A percentile compares a stretch with the other conserved stretches of the same genome.
Conservation (phyloP, 345 rosid species). For the Lepidium aucheri region DNA sequence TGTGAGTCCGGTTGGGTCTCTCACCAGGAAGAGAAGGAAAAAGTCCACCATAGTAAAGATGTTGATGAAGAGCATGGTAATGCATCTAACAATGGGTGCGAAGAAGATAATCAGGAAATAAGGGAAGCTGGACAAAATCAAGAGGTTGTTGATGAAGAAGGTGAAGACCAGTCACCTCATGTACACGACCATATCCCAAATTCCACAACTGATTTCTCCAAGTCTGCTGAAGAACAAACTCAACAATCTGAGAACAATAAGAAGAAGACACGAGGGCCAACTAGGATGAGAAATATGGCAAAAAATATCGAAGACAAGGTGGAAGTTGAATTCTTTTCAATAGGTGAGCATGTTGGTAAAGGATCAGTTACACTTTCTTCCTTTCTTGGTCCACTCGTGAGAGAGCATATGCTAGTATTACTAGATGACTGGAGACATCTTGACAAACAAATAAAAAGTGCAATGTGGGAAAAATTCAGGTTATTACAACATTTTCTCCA, state of each 20-base stretch:
- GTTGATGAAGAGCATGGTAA: not conserved
- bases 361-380: too few species aligned
- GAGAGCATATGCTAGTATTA: too few species aligned
- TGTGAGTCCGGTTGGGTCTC: fast-evolving
- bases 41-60: not conserved
- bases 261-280: not conserved
- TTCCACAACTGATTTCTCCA: not conserved
- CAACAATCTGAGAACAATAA: not conserved
- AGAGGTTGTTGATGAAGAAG: too few species aligned
- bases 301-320: not conserved
- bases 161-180: too few species aligned
- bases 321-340: not conserved
- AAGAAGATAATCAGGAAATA: not conserved
- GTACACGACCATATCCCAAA: too few species aligned
- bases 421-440: not conserved
- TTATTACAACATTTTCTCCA: too few species aligned
- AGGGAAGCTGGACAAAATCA: too few species aligned
- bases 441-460: too few species aligned
- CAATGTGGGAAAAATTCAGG: too few species aligned
- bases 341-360: not conserved
- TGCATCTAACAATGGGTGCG: not conserved
- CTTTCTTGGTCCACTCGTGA: too few species aligned
- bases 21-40: too few species aligned
- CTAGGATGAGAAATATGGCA: not conserved
- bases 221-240: not conserved